Evolutionary conservation across 2,329 filamentous ascomycete genomes (phyloP), one percentile per base, ranked within the genome.

Genomic region (Aspergillus sp.): DNA sequence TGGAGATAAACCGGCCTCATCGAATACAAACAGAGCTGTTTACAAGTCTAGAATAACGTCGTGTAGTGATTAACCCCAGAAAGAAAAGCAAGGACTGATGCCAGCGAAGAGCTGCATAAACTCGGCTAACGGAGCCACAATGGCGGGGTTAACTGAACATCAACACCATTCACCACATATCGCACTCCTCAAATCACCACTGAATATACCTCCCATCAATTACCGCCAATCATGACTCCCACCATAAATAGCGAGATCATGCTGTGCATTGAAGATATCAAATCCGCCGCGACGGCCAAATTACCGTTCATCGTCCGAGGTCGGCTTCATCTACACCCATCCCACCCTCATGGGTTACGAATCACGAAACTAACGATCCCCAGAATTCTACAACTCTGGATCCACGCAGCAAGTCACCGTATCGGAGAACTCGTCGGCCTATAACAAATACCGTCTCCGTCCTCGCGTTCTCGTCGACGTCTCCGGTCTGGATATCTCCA

Each of bases 341-440:
- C 24, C 4, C 24, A 7, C 4, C 6, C 4, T 1, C 24, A 6
- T 26, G 24, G 2, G 26, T 26, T 26, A 26, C 26, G 26, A 26
- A 26, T 20, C 20, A 20, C 20, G 20, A 20, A 1, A 20, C 20
- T 20, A 20, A 20, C 20, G 20, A 20, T 20, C 20, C 18, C 10
- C 16, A 78, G 83, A 84, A 53, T 85, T 84, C 72, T 85, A 81
- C 72, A 85, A 85, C 64, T 82, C 81, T 55, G 84, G 84, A 5
- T 82, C 82, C 32, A 69, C 66, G n/a, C 62, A 67, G 31, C 67
- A 70, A 57, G 60, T 70, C 10, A 69, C 67, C 2, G 57, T 85
- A n/a, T 69, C 71, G 11, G 84, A 85, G 57, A 86, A 86, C 61
- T 74, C 78, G 29, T 75, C 76, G 0, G 82, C 82, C 2, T 86